Evolutionary conservation across 2,329 filamentous ascomycete species (phyloP), one percentile per base, ranked within the genome.

Genomic region (Byssochlamys sp.): DNA sequence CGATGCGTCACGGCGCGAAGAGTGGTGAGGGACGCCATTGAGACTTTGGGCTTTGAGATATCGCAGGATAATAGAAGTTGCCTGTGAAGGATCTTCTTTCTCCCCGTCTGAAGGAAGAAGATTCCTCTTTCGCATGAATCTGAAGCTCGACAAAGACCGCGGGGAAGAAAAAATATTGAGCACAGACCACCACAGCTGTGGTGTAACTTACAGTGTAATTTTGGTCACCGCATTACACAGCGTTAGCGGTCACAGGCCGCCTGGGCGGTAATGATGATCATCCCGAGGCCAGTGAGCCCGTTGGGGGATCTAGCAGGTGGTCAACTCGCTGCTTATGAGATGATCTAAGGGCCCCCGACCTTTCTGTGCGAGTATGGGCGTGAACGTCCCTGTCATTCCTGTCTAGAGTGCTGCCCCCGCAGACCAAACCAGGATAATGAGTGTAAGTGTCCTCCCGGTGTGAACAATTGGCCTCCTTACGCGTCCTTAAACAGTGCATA

Each of bases 1-100:
- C 75, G 74, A 61, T 77, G 73, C 25, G 74, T 74, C 50, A 77
- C 71, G 1, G 75, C 73, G 58, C 75, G 74, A 24, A 79, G 65
- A 55, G 70, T 68, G 55, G 68, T 71, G 24, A 69, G 67, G 4
- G 69, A 63, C 61, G 72, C 70, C 53, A 61, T 67, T 61, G 39
- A 7, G n/a, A 24, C n/a, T 45, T 19, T 4, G n/a, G 5, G n/a
- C 2, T 24, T 7, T 6, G n/a, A 45, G 3, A 45, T 5, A 2
- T 19, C 19, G 19, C 19, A 19, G n/a, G n/a, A 45, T 45, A 9
- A n/a, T 2, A 45, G 14, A 45, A 24, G n/a, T 24, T 4, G 6
- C n/a, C 39, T 14, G 39, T 14, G 39, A 24, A 7, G n/a, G 19
- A 19, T 6, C n/a, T n/a, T 7, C n/a, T 19, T 45, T 39, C 12